phyloP scores from a whole-genome alignment of 164 flowering plant species.

The Piper betle region DNA sequence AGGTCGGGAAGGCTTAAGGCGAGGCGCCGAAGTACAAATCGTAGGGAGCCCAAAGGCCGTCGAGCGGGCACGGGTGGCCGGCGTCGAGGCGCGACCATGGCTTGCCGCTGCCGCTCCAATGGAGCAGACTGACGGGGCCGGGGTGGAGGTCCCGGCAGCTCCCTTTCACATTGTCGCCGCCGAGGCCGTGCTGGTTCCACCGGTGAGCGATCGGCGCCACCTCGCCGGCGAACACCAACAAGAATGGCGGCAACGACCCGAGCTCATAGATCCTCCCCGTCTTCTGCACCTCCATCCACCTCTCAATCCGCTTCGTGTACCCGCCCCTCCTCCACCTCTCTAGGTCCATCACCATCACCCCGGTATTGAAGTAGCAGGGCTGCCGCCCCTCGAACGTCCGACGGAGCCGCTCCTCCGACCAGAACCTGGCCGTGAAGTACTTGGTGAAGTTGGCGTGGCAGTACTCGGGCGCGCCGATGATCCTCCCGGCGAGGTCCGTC shows the following conservation, averaged over 20 bases:
- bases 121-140: slow-evolving; percentile 84
- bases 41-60: slow-evolving; percentile 76
- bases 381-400: slow-evolving; percentile 19
- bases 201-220: slow-evolving; percentile 93
- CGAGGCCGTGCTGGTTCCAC: slow-evolving; percentile 96
- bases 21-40: slow-evolving; percentile 49
- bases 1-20: slow-evolving; percentile 6
- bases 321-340: slow-evolving; percentile 51
- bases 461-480: slow-evolving; percentile 52
- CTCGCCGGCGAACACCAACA: slow-evolving; percentile 78
- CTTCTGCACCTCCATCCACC: slow-evolving; percentile 48
- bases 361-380: slow-evolving; percentile 65
- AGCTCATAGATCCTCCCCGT: slow-evolving; percentile 79
- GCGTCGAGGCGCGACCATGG: slow-evolving; percentile 87
- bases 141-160: slow-evolving; percentile 86
- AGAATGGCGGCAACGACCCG: slow-evolving; percentile 89
- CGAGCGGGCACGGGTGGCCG: slow-evolving; percentile 67
- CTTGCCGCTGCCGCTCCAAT: slow-evolving; percentile 97
- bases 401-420: slow-evolving; percentile 32
- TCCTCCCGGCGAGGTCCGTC: slow-evolving; percentile 11
- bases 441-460: slow-evolving; percentile 56
- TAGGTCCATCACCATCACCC: slow-evolving; percentile 63
- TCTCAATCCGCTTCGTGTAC: slow-evolving; percentile 17
- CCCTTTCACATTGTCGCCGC: slow-evolving; percentile 88
- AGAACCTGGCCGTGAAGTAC: slow-evolving; percentile 45